Conservation (phyloP, 192 early-diverging fungal species). For the Rhizophagus sp. region DNA sequence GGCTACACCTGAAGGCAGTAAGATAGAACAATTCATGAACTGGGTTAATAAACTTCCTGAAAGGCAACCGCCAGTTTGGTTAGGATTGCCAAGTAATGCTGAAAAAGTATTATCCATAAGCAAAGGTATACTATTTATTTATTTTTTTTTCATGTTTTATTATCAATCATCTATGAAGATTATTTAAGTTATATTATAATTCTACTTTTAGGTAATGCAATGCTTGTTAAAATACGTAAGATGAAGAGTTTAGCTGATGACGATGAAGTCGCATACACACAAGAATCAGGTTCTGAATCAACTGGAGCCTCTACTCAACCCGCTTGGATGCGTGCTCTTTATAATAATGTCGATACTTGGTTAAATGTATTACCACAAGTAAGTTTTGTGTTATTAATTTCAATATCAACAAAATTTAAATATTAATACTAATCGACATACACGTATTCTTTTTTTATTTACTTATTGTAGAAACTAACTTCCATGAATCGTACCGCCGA, state of each 20-base stretch:
- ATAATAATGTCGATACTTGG: constrained; percentile 58
- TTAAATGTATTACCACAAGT: constrained; percentile 49
- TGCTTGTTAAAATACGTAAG: constrained; percentile 85
- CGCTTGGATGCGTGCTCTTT: constrained; percentile 74
- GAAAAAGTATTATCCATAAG: constrained; percentile 85
- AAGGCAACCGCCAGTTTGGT: constrained; percentile 94
- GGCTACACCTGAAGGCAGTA: constrained; percentile 83
- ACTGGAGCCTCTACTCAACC: constrained; percentile 51
- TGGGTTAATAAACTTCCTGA: constrained; percentile 91
- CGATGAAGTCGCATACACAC: constrained; percentile 65
- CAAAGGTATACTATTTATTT: constrained; percentile 59
- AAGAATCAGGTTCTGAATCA: constrained; percentile 30
- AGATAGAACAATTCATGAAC: constrained; percentile 78
- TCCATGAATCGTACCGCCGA: constrained; percentile 31
- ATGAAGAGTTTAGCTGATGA: constrained; percentile 81
- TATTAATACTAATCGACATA: neutral
- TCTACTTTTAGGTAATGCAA: constrained; percentile 52
- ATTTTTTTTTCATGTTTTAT: constrained; percentile 34
- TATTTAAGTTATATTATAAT: constrained; percentile 6
- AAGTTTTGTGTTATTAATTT: neutral
- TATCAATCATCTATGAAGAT: constrained; percentile 76
- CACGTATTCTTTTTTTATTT: too few species aligned
- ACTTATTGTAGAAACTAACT: constrained; percentile 25
- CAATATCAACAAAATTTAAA: neutral
- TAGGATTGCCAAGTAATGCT: constrained; percentile 91